Conservation (phyloP, 345 rosid genomes). For the Aquilaria malaccensis region DNA sequence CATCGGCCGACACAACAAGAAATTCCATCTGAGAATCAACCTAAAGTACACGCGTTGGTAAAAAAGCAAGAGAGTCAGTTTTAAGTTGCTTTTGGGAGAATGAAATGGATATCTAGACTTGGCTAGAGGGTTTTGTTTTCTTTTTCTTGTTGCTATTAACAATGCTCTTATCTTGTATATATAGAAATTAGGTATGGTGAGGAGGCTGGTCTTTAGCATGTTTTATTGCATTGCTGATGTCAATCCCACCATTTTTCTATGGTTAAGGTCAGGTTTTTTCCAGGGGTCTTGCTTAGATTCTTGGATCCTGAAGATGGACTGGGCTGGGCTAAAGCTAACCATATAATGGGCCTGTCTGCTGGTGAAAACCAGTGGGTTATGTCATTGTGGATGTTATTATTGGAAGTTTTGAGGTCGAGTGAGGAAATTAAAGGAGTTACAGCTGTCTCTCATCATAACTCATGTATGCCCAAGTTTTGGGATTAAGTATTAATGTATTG, state of each 20-base stretch:
- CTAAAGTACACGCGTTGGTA: not conserved
- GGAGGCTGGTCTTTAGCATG: constrained; percentile 11
- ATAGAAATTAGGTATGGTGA: constrained; percentile 16
- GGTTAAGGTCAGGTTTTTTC: constrained; percentile 1
- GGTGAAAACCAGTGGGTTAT: constrained; percentile 14
- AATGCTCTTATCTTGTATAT: constrained; percentile 9
- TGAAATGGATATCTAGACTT: constrained; percentile 2
- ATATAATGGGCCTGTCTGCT: constrained; percentile 15
- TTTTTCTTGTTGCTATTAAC: constrained; percentile 12
- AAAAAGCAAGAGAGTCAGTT: not conserved
- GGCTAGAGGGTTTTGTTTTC: constrained; percentile 10
- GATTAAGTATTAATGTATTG: too few relatives aligned
- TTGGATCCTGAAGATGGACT: constrained; percentile 17
- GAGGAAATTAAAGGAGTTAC: too few relatives aligned
- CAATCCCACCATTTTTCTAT: constrained; percentile 10
- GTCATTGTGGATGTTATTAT: constrained; percentile 9
- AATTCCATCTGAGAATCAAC: constrained; percentile 14
- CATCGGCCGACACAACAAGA: constrained; percentile 11
- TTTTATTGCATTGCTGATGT: constrained; percentile 2
- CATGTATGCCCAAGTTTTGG: too few relatives aligned
- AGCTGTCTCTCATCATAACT: too few relatives aligned
- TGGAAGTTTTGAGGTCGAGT: not conserved
- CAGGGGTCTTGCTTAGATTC: not conserved
- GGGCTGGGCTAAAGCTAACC: constrained; percentile 1
- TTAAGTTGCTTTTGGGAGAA: not conserved